Percentiles rank a stretch among this genome's conserved stretches.
Conservation (phyloP, 2,329 filamentous ascomycete species). For the Basipetospora sp. region DNA sequence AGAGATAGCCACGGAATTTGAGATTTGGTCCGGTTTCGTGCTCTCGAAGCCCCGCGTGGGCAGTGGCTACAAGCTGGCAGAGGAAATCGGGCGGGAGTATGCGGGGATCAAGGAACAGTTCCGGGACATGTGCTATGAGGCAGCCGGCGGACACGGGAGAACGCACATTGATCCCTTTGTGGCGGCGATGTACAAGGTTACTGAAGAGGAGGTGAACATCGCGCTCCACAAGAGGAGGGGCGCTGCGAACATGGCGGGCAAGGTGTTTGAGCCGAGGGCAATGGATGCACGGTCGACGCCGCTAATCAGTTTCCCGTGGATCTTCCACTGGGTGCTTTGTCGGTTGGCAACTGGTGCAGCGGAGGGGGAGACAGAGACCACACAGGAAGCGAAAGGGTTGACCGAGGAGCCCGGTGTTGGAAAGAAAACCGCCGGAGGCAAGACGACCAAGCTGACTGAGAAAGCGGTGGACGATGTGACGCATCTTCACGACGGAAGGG, state of each 20-base stretch:
- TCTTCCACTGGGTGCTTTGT: slow-evolving; percentile 61
- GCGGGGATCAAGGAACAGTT: slow-evolving; percentile 54
- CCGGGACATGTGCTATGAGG: slow-evolving; percentile 48
- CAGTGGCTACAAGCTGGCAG: slow-evolving; percentile 72
- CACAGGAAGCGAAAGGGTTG: background rate
- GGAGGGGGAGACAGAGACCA: background rate
- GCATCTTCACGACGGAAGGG: slow-evolving; percentile 8
- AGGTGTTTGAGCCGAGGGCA: slow-evolving; percentile 5
- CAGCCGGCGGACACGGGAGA: slow-evolving; percentile 45
- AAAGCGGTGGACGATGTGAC: background rate
- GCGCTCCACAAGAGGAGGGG: slow-evolving; percentile 34
- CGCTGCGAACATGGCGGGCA: slow-evolving; percentile 20
- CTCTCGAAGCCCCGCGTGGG: slow-evolving; percentile 57
- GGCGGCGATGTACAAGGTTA: slow-evolving; percentile 77
- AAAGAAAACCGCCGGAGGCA: background rate
- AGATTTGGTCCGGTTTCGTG: slow-evolving; percentile 78
- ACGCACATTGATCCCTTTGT: slow-evolving; percentile 54
- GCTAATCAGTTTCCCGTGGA: slow-evolving; percentile 86
- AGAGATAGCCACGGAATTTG: slow-evolving; percentile 74
- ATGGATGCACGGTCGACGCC: slow-evolving; percentile 44
- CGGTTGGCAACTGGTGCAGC: slow-evolving; percentile 39
- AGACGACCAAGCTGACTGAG: background rate
- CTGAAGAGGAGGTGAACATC: slow-evolving; percentile 51
- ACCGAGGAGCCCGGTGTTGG: background rate
- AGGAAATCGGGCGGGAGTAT: slow-evolving; percentile 61